Conservation (phyloP, 2,329 filamentous ascomycete species). For the Fusarium succisae region DNA sequence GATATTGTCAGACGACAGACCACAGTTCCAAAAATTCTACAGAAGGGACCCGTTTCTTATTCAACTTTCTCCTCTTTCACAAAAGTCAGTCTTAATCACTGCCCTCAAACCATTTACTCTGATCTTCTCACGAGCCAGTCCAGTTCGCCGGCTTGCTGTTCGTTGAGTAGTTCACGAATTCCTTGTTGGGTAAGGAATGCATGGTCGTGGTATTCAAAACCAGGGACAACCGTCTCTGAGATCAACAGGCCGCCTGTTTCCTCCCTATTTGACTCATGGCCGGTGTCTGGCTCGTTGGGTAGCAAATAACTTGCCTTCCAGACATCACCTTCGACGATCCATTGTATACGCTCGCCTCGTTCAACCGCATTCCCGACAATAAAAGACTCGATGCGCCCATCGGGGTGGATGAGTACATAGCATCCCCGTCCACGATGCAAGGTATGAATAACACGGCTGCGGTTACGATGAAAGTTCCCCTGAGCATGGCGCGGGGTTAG, state of each 20-base stretch:
- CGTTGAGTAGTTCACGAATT: conserved; percentile 61
- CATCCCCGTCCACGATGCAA: conserved; percentile 69
- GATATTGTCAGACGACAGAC: not conserved
- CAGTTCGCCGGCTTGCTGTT: conserved; percentile 60
- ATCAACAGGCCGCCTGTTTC: conserved; percentile 66
- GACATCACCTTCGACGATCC: conserved; percentile 74
- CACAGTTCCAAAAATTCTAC: not conserved
- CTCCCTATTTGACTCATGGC: conserved; percentile 44
- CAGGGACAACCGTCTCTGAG: conserved; percentile 73
- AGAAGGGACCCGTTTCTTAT: not conserved
- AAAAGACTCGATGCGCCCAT: conserved; percentile 69
- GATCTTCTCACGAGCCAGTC: conserved; percentile 52
- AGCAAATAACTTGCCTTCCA: conserved; percentile 73
- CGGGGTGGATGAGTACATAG: conserved; percentile 71
- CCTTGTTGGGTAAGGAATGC: conserved; percentile 67
- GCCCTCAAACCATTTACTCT: not conserved
- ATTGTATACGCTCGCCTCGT: conserved; percentile 70
- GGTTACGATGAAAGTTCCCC: conserved; percentile 72
- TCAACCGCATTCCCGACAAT: conserved; percentile 67
- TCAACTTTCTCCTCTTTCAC: not conserved
- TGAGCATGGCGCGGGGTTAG: conserved; percentile 64
- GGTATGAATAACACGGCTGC: conserved; percentile 70
- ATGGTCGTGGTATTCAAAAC: conserved; percentile 74
- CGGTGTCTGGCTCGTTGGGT: conserved; percentile 1
- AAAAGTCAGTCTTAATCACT: not conserved